Evolutionary conservation across 306 rosid genomes (phyloP).

Genomic region (Malus asiatica): DNA sequence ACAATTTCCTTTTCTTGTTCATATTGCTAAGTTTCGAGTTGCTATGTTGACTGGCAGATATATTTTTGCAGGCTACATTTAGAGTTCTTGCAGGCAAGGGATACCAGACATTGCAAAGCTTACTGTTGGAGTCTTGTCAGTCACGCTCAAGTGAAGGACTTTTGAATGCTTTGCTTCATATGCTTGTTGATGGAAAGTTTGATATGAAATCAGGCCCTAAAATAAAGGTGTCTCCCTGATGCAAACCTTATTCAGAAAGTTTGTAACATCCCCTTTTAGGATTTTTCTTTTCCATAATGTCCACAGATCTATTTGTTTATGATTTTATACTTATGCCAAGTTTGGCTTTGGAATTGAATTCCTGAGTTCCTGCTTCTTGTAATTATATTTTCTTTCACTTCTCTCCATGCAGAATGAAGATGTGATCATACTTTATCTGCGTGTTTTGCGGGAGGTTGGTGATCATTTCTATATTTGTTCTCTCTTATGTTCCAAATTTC

Average conservation of each 20-base stretch:
- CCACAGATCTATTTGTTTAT: neutral
- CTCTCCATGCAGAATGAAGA: conserved; percentile 76
- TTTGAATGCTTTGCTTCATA: conserved; percentile 71
- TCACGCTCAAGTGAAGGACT: conserved; percentile 70
- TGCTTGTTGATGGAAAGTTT: conserved; percentile 94
- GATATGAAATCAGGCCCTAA: conserved; percentile 61
- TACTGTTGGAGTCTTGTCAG: conserved; percentile 81
- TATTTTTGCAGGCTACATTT: conserved; percentile 66
- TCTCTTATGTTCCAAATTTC: neutral
- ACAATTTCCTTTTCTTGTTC: conserved; percentile 1
- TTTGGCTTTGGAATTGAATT: conserved; percentile 5
- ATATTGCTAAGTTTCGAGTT: neutral
- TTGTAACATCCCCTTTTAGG: conserved; percentile 17
- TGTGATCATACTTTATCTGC: conserved; percentile 67
- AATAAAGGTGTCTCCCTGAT: conserved; percentile 63
- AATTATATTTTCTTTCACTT: conserved; percentile 16
- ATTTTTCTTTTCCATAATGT: neutral
- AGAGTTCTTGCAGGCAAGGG: conserved; percentile 94
- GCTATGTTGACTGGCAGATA: conserved; percentile 3
- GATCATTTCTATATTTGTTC: conserved; percentile 21
- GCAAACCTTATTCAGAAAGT: conserved; percentile 16
- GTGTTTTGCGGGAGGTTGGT: conserved; percentile 79
- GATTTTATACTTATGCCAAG: neutral
- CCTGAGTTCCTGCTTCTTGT: conserved; percentile 6
- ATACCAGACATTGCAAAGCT: conserved; percentile 84